Evolutionary conservation across 306 rosid species (phyloP).

Genomic region (Carpinus fangiana): DNA sequence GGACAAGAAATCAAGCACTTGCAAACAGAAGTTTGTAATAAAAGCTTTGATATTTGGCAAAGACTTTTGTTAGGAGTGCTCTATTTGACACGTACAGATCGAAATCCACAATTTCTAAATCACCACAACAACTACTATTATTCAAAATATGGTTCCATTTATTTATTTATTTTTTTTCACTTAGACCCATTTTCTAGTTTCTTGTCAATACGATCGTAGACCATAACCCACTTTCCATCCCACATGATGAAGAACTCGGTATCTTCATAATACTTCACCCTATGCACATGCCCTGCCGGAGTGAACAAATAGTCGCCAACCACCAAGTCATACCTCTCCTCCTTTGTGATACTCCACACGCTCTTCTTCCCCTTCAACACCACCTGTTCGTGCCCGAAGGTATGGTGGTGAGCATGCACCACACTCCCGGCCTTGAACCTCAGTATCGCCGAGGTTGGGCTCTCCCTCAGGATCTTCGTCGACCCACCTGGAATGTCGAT

Average conservation of each 20-base stretch:
- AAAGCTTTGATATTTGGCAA: background rate
- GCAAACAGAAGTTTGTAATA: no score
- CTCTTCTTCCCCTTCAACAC: conserved; percentile 77
- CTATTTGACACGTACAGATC: background rate
- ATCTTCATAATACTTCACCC: conserved; percentile 71
- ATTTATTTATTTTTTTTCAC: background rate
- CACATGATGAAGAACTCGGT: conserved; percentile 85
- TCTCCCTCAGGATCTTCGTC: conserved; percentile 81
- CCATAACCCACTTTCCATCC: conserved; percentile 90
- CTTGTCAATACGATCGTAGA: conserved; percentile 51
- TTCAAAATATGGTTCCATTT: background rate
- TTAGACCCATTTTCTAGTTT: conserved; percentile 21
- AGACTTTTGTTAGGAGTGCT: background rate
- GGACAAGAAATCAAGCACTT: no score
- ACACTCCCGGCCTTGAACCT: conserved; percentile 78
- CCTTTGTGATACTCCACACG: conserved; percentile 76
- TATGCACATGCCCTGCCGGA: conserved; percentile 74
- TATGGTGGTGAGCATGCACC: conserved; percentile 93
- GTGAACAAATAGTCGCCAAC: conserved; percentile 80
- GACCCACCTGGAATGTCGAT: conserved; percentile 85
- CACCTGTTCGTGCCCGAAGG: conserved; percentile 81
- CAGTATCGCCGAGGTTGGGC: conserved; percentile 78
- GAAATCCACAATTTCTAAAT: background rate
- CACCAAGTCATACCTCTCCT: conserved; percentile 60
- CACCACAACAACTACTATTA: background rate